Conservation (phyloP, 805 yeast species). For the Brettanomyces bruxellensis region DNA sequence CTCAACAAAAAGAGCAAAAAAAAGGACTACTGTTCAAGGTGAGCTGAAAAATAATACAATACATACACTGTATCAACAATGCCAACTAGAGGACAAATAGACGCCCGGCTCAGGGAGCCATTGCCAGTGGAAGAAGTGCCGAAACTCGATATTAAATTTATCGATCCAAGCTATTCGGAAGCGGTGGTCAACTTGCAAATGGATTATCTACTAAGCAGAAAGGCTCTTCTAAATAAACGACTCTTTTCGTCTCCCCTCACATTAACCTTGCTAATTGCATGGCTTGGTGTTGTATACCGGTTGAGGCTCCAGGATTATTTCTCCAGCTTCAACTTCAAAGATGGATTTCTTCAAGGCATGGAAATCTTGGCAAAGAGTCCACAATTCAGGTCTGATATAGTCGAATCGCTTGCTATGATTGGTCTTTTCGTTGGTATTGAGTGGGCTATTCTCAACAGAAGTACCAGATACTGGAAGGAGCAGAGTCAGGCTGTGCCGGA, state of each 20-base stretch:
- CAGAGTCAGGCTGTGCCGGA: constrained; percentile 29
- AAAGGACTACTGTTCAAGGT: too few relatives aligned
- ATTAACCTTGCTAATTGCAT: constrained; percentile 17
- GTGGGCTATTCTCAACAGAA: constrained; percentile 29
- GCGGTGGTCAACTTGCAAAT: constrained; percentile 57
- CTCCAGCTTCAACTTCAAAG: constrained; percentile 15
- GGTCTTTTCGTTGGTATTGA: constrained; percentile 29
- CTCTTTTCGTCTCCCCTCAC: constrained; percentile 40
- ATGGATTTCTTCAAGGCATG: constrained; percentile 7
- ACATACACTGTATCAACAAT: neutral
- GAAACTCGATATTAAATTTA: constrained; percentile 36
- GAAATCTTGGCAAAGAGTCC: constrained; percentile 10
- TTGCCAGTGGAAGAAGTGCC: constrained; percentile 43
- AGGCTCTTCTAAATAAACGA: constrained; percentile 35
- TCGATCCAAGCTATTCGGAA: constrained; percentile 49
- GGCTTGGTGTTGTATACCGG: constrained; percentile 13
- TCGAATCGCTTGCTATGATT: constrained; percentile 30
- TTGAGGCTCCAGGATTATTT: constrained; percentile 15
- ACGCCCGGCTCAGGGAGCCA: constrained; percentile 36
- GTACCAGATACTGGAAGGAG: constrained; percentile 40
- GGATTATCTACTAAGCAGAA: constrained; percentile 45
- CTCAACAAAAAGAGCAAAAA: too few relatives aligned
- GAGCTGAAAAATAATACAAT: too few relatives aligned
- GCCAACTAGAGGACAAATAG: constrained; percentile 39
- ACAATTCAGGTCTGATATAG: constrained; percentile 19